Base-by-base conservation (phyloP, 73 alveolate species). In the Paramecium octaurelia region DNA sequence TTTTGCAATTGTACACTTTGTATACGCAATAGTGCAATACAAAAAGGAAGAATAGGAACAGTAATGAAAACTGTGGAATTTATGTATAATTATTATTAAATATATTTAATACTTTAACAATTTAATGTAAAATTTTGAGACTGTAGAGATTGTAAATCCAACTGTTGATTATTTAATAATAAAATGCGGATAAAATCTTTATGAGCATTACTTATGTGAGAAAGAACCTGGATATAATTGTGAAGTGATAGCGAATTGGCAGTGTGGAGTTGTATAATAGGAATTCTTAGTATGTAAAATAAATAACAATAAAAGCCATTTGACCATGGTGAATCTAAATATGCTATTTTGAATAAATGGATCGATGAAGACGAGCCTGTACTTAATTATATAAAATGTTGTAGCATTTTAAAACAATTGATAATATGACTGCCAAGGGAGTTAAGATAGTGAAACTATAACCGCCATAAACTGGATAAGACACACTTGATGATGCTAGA, bases 341-440 rank as follows among this genome's bases (percentile, higher is more conserved):
- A 44, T 48, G 91, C 91, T n/a, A 80, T 80, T 11, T 46, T 80
- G 35, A 80, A 80, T 24, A 80, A 80, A 46, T 80, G 91, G 91
- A 80, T 40, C 4, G 91, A 80, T 23, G 91, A 80, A 23, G 91
- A 80, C 8, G 91, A 80, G 27, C 91, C 91, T 27, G 88, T 75
- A 75, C 27, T 16, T 35, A 35, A 75, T 29, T 29, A 38, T 35
- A 36, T 75, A 21, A 42, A 68, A 35, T 54, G 60, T 75, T 38
- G 16, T 42, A 75, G 88, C 75, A 44, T 35, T 80, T 80, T 80
- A 80, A 80, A 80, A 80, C 91, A 7, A 80, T 80, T 24, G 91
- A 80, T 43, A 80, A 80, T 80, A 43, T 80, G 70, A 80, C 91
- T n/a, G 70, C 91, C 9, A 80, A 80, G 31, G 91, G 91, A 20